These are phyloP conservation scores for Diaporthe amygdali DNA, from an alignment of 2,329 filamentous ascomycete genomes.

Conservation along the genomic window DNA sequence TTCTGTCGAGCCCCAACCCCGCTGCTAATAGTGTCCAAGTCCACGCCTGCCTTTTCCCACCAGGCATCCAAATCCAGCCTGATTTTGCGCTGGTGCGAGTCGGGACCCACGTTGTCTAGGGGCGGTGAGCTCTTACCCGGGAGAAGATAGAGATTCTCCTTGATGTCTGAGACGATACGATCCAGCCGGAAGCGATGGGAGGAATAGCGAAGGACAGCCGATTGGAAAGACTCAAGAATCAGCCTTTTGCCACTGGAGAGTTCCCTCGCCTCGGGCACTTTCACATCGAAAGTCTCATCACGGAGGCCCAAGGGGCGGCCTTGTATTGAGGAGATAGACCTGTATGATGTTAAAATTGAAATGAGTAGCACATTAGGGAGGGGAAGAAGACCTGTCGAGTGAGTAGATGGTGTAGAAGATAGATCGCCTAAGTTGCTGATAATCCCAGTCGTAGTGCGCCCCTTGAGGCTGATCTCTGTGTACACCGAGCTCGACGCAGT, in stretches of 20 bases:
- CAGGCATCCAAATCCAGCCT: neutral
- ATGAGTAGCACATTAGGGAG: accelerated
- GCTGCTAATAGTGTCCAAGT: neutral
- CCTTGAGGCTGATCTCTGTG: neutral
- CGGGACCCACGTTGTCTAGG: neutral
- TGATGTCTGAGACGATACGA: neutral
- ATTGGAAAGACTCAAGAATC: neutral
- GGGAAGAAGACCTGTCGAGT: neutral
- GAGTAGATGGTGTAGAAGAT: neutral
- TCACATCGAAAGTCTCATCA: neutral
- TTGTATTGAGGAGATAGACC: neutral
- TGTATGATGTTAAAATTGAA: neutral
- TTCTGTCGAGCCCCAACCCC: neutral
- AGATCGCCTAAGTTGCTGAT: neutral
- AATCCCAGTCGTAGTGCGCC: neutral
- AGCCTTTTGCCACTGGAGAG: neutral
- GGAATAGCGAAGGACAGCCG: neutral
- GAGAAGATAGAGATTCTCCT: neutral
- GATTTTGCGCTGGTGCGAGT: neutral
- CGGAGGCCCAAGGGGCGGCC: neutral
- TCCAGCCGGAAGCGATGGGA: neutral
- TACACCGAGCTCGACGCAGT: neutral
- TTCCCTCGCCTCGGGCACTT: neutral
- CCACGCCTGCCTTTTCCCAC: neutral
- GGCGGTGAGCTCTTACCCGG: neutral